phyloP scores from a whole-genome alignment of 768 basidiomycete genomes.

The Pisolithus tinctorius region DNA sequence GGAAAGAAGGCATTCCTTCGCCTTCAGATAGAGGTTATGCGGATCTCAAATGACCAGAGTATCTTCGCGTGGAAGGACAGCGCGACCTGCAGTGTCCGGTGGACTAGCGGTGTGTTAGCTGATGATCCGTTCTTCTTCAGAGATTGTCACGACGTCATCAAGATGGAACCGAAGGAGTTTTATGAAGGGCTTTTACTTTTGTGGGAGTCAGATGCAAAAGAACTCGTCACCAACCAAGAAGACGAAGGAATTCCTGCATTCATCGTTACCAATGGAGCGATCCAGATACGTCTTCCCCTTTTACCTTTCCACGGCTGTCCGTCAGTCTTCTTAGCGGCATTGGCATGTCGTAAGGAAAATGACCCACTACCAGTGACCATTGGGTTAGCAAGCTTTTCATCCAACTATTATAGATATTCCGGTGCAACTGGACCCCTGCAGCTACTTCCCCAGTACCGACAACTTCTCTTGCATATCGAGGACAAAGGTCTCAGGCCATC shows the following conservation, averaged over 20 bases:
- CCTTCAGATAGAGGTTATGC: neutral
- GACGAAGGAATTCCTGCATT: neutral
- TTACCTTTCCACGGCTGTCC: neutral
- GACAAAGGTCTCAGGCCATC: neutral
- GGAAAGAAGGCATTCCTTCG: neutral
- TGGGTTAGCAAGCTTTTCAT: neutral
- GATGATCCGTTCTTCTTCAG: neutral
- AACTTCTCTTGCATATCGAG: neutral
- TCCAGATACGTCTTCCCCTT: neutral
- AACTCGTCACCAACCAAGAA: neutral
- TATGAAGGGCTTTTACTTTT: neutral
- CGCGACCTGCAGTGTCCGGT: no score
- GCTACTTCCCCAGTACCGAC: neutral
- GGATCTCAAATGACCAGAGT: neutral
- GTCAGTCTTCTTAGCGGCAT: neutral
- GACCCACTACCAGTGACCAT: neutral
- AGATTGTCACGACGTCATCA: neutral
- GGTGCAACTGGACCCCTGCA: neutral
- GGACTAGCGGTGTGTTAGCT: neutral
- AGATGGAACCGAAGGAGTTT: neutral
- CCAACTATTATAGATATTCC: neutral
- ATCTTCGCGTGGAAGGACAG: constrained; percentile 3
- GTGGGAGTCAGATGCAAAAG: neutral
- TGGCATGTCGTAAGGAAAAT: neutral
- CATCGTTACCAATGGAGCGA: neutral